These are phyloP conservation scores for Gliomastix tumulicola DNA, from an alignment of 2,329 filamentous ascomycete genomes.

Conservation along the genomic window DNA sequence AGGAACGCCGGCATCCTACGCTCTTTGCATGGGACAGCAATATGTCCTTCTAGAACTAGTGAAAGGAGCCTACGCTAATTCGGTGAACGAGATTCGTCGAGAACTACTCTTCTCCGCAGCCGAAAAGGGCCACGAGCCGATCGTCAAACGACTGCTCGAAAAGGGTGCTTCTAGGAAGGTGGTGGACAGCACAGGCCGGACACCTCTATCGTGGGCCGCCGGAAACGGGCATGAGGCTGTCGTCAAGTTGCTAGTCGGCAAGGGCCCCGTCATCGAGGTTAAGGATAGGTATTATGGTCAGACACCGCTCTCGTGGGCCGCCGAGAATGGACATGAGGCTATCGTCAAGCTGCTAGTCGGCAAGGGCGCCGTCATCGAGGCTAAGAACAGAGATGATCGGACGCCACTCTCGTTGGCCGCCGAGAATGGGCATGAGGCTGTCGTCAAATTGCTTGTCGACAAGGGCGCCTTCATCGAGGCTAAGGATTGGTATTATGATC, in stretches of 20 bases:
- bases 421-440: too few relatives aligned
- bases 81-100: not conserved
- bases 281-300: constrained; percentile 8
- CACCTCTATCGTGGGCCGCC: constrained; percentile 8
- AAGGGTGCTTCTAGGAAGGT: constrained; percentile 10
- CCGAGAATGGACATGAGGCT: constrained; percentile 6
- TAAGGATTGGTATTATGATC: too few relatives aligned
- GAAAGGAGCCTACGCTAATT: constrained; percentile 4
- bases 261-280: constrained; percentile 10
- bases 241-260: constrained; percentile 7
- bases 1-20: constrained; percentile 5
- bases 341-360: not conserved
- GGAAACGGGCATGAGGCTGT: constrained; percentile 2
- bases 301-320: constrained; percentile 9
- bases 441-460: too few relatives aligned
- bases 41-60: not conserved
- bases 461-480: too few relatives aligned
- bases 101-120: not conserved
- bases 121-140: not conserved
- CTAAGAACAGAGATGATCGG: too few relatives aligned
- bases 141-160: constrained; percentile 6
- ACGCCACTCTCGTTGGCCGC: too few relatives aligned
- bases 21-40: not conserved
- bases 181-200: constrained; percentile 8
- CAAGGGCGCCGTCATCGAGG: too few relatives aligned